These are phyloP conservation scores for Macadamia integrifolia DNA, from an alignment of 164 flowering plant species.

Conservation along the genomic window DNA sequence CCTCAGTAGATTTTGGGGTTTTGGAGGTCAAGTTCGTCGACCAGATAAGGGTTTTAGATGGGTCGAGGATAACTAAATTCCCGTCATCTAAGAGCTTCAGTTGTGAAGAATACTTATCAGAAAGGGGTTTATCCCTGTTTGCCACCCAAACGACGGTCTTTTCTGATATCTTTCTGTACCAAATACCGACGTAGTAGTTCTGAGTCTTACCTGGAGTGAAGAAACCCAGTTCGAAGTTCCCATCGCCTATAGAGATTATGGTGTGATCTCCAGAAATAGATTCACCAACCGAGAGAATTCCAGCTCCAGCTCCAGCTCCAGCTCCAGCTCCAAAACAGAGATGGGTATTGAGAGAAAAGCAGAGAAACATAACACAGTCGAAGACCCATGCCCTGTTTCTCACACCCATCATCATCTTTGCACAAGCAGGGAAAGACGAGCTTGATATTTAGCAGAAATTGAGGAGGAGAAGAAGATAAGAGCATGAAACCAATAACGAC, in stretches of 20 bases:
- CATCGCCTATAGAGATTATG: conserved; percentile 34
- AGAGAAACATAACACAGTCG: conserved; percentile 9
- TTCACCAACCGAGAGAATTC: conserved; percentile 31
- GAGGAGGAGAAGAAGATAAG: no score
- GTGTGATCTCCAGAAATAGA: conserved; percentile 48
- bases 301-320: conserved; percentile 38
- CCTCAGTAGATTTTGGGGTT: conserved; percentile 16
- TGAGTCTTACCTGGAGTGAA: conserved; percentile 49
- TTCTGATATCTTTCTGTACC: conserved; percentile 33
- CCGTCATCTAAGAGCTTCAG: conserved; percentile 35
- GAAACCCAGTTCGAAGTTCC: conserved; percentile 49
- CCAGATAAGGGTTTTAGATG: conserved; percentile 34
- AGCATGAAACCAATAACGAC: no score
- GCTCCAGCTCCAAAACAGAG: conserved; percentile 29
- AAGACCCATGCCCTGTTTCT: not conserved
- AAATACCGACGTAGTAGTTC: conserved; percentile 46
- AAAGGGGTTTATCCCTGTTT: conserved; percentile 45
- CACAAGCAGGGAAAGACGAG: no score
- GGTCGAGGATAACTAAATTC: conserved; percentile 45
- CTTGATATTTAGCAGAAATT: no score
- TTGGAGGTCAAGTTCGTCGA: conserved; percentile 31
- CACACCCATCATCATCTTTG: no score
- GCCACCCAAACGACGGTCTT: conserved; percentile 58
- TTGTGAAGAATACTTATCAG: conserved; percentile 29
- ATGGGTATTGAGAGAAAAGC: conserved; percentile 11